phyloP scores from a whole-genome alignment of 106 monocot genomes.

The Triglochin maritima region DNA sequence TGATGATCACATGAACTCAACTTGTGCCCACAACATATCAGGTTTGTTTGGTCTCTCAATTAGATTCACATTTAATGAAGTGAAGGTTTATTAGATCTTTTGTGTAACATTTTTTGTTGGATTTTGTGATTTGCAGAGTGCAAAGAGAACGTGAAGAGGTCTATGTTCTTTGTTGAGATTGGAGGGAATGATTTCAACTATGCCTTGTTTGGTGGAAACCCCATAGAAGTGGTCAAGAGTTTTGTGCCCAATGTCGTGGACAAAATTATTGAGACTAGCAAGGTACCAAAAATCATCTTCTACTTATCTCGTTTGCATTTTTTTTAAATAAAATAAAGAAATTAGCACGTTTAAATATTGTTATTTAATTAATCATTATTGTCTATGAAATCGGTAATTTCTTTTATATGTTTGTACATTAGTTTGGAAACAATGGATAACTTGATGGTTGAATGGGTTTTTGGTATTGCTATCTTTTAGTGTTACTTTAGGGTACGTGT shows the following conservation, averaged over 20 bases:
- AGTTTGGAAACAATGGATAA: too few species aligned
- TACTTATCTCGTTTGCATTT: too few species aligned
- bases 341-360: not conserved
- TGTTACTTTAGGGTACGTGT: too few species aligned
- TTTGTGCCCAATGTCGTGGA: conserved; percentile 11
- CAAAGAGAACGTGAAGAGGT: not conserved
- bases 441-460: too few species aligned
- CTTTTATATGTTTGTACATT: too few species aligned
- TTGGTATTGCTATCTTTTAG: too few species aligned
- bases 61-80: too few species aligned
- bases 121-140: not conserved
- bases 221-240: conserved; percentile 6
- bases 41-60: too few species aligned
- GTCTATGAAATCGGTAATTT: too few species aligned
- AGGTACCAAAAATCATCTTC: not conserved
- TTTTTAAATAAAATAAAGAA: not conserved
- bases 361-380: too few species aligned
- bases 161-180: conserved; percentile 22
- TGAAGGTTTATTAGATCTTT: too few species aligned
- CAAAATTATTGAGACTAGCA: not conserved
- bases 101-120: too few species aligned
- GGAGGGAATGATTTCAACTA: conserved; percentile 28
- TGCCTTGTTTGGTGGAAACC: not conserved
- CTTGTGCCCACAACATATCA: not conserved
- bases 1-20: conserved; percentile 3